Evolutionary conservation across 768 basidiomycete species (phyloP), one percentile per base, ranked within the genome.

Genomic region (Leccinum subgranulosum): DNA sequence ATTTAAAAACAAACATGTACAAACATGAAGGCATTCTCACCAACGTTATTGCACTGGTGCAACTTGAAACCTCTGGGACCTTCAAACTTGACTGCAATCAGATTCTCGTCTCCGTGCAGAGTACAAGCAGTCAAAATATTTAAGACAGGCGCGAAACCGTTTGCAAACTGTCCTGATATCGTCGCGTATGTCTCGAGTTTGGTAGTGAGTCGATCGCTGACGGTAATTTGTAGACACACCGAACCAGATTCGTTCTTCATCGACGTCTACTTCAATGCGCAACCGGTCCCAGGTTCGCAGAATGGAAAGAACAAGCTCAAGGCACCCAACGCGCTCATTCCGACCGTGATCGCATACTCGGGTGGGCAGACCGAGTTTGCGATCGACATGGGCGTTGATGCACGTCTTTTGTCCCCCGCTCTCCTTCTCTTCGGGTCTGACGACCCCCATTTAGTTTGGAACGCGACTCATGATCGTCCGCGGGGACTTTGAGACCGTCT

Each of bases 381-480:
- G 5, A 81, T 92, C 15, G 81, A 88, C 58, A 86, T 91, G 86
- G 85, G 85, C 36, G 49, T 69, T 9, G 87, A 91, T 72, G 91
- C 84, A 63, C 55, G 81, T 75, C 9, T 19, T 12, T 51, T 23
- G 23, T 23, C 23, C 23, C 23, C 23, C 23, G 23, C 23, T 23
- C 23, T 23, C 23, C 23, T 23, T 23, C 23, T 23, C 23, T 23
- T 23, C 23, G 23, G 23, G 23, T 23, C 23, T 23, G 23, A 23
- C 23, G 23, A 55, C 27, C 31, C 36, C 48, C 33, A 29, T 54
- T 17, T 67, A 90, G 87, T 84, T 81, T 68, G 82, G 85, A 4
- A 90, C 90, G 21, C 85, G 90, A 46, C 76, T 92, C 29, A 85
- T 93, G 81, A 88, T 92, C 56, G 78, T 93, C 60, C 86, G 85